phyloP scores from a whole-genome alignment of 2,329 filamentous ascomycete genomes.

The Ramularia collo-cygni region DNA sequence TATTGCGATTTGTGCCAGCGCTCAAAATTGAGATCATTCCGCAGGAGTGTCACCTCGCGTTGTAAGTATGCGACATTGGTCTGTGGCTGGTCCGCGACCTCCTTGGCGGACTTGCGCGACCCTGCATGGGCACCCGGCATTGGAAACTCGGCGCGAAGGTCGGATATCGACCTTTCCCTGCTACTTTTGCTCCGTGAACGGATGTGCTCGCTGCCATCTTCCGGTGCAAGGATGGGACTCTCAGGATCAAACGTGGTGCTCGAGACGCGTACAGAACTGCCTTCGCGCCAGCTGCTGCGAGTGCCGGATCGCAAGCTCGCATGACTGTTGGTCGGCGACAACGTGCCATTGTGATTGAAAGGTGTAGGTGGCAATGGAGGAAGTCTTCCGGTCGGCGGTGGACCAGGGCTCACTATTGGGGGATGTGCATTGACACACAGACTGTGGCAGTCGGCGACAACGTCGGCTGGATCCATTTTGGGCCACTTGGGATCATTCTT shows the following conservation, averaged over 20 bases:
- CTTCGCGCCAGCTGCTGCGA: constrained; percentile 47
- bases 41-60: constrained; percentile 65
- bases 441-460: constrained; percentile 71
- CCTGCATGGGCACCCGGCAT: constrained; percentile 10
- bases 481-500: constrained; percentile 73
- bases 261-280: constrained; percentile 46
- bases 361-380: constrained; percentile 40
- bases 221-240: constrained; percentile 56
- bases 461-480: constrained; percentile 70
- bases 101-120: constrained; percentile 7
- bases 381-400: constrained; percentile 41
- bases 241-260: constrained; percentile 37
- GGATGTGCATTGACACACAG: constrained; percentile 48
- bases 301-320: constrained; percentile 25
- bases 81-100: constrained; percentile 13
- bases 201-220: constrained; percentile 15
- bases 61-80: constrained; percentile 53
- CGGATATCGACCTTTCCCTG: constrained; percentile 10
- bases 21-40: constrained; percentile 78
- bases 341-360: constrained; percentile 22
- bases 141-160: constrained; percentile 23
- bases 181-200: constrained; percentile 16
- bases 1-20: constrained; percentile 79
- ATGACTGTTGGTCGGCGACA: constrained; percentile 27
- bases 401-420: constrained; percentile 39